Evolutionary conservation across 768 basidiomycete species (phyloP).

Genomic region (Agrocybe pediades): DNA sequence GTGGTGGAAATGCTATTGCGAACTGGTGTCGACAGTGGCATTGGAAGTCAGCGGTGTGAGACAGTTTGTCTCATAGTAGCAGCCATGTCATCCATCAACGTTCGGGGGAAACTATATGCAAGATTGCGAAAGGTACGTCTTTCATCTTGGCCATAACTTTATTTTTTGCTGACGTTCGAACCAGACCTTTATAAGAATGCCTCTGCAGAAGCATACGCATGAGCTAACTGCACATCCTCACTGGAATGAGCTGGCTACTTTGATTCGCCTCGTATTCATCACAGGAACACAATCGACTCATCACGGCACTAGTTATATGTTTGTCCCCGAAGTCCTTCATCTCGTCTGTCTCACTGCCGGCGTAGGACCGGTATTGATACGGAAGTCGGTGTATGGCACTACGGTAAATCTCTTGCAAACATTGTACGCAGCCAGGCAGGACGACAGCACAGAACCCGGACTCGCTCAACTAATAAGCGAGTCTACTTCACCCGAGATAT

Average conservation of each 20-base stretch:
- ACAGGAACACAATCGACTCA: slow-evolving; percentile 70
- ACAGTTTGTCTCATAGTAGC: slow-evolving; percentile 73
- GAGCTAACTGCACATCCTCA: slow-evolving; percentile 69
- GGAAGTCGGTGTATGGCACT: slow-evolving; percentile 81
- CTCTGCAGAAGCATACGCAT: slow-evolving; percentile 55
- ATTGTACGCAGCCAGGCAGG: slow-evolving; percentile 58
- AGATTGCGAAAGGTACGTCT: slow-evolving; percentile 73
- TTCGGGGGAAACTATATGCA: slow-evolving; percentile 77
- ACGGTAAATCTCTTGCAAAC: slow-evolving; percentile 83
- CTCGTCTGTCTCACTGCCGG: slow-evolving; percentile 77
- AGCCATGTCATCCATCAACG: slow-evolving; percentile 71
- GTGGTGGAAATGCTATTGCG: slow-evolving; percentile 81
- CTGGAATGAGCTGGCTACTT: slow-evolving; percentile 81
- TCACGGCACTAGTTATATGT: slow-evolving; percentile 69
- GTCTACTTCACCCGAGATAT: slow-evolving; percentile 53
- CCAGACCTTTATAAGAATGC: slow-evolving; percentile 75
- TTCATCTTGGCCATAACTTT: background rate
- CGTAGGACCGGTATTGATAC: slow-evolving; percentile 70
- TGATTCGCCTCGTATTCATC: slow-evolving; percentile 74
- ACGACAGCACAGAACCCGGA: slow-evolving; percentile 62
- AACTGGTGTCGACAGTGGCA: slow-evolving; percentile 80
- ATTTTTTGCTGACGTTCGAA: background rate
- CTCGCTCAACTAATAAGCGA: slow-evolving; percentile 66
- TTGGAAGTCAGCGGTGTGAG: slow-evolving; percentile 76
- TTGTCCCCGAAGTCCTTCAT: slow-evolving; percentile 82